Conservation (phyloP, 2,329 filamentous ascomycete genomes). For the Corniculantispora saksenae region DNA sequence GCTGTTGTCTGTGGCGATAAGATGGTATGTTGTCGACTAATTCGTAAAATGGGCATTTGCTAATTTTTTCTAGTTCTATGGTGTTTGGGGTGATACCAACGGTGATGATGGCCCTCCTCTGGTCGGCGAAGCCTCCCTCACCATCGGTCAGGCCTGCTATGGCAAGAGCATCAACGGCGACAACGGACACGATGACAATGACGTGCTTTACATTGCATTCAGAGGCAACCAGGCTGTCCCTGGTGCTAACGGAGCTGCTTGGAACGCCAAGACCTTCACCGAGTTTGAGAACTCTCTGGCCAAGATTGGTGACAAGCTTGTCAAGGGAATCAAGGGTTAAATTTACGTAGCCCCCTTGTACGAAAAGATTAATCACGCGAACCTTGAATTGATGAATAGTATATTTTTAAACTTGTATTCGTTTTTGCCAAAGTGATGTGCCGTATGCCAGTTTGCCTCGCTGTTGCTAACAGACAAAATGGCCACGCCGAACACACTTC, state of each 20-base stretch:
- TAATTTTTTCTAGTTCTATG: conserved; percentile 46
- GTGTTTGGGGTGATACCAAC: conserved; percentile 59
- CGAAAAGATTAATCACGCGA: background rate
- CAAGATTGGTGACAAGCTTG: conserved; percentile 45
- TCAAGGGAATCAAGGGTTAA: conserved; percentile 33
- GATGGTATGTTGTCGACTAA: conserved; percentile 34
- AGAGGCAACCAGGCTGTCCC: conserved; percentile 51
- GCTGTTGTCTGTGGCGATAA: conserved; percentile 55
- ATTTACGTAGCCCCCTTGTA: background rate
- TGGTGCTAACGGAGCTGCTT: conserved; percentile 48
- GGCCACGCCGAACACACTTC: too few relatives aligned
- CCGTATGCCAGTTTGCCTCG: too few relatives aligned
- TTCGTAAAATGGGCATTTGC: background rate
- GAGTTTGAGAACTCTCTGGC: conserved; percentile 51
- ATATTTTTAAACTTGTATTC: too few relatives aligned
- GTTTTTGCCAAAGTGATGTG: too few relatives aligned
- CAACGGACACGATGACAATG: conserved; percentile 50
- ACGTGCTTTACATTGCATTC: conserved; percentile 60
- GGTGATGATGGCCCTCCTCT: conserved; percentile 45
- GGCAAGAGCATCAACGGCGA: conserved; percentile 48
- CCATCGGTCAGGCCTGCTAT: conserved; percentile 53
- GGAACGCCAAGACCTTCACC: conserved; percentile 44
- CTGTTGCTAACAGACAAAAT: too few relatives aligned
- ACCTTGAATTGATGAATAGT: background rate
- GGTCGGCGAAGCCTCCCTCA: conserved; percentile 53